Evolutionary conservation across 805 yeast genomes (phyloP), one percentile per base, ranked within the genome.

Genomic region (Candida coquimbonensis): DNA sequence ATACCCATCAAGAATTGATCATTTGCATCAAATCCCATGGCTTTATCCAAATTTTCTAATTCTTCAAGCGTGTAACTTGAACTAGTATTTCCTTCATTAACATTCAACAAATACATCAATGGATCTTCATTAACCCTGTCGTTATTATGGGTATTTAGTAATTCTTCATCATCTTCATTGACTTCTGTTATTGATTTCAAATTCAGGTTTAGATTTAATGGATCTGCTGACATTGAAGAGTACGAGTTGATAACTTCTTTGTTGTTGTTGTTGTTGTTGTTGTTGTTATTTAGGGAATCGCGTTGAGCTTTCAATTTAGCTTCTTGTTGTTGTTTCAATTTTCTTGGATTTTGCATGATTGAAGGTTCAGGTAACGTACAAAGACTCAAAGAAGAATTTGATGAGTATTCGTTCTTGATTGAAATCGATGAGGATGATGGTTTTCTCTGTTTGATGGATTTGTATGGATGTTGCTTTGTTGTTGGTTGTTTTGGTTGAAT

Each of bases 1-100:
- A 52, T 55, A 21, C 55, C 49, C 53, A 58, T 49, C 41, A 58
- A 37, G 44, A 54, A 42, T 36, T 53, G 49, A 43, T 59, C 61
- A 42, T 53, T 54, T 25, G 49, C 55, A 45, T 57, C 60, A 31
- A 55, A 49, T 1, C 62, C 61, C 61, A 58, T 54, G 1, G 61
- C 63, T 44, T 57, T 59, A 44, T 59, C 61, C 49, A 59, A 34
- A 36, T 46, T 52, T 33, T 59, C 61, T 34, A 59, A 38, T 38
- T 57, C 63, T 40, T 57, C 60, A 13, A 59, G 38, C 9, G 55
- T 40, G 38, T 57, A 57, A 26, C 42, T 49, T 14, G 56, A 48
- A 40, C 49, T 54, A 3, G 55, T 38, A 7, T 7, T 31, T 5
- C 46, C 44, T 16, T 44, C 39, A 26, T 39, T 42, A 19, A 50